Base-by-base conservation (phyloP, 2,329 filamentous ascomycete genomes). In the Fusarium sp. region DNA sequence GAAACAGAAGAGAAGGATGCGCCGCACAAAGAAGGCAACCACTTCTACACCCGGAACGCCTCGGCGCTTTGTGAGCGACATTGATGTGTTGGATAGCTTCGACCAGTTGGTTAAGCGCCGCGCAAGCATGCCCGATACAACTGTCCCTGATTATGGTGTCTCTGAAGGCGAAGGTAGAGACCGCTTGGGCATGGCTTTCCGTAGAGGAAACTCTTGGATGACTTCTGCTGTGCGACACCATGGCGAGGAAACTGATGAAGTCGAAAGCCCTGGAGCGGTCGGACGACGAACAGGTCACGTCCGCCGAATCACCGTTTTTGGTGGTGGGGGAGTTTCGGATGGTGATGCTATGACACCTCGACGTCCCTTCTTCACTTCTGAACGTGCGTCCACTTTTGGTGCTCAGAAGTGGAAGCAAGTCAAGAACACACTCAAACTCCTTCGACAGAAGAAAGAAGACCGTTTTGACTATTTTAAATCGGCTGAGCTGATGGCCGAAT, bases 381-480 rank as follows among this genome's bases (percentile, higher is more conserved):
- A 95, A 73, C 87, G 92, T 75, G 91, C 92, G 30, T 90, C 92
- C 6, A 94, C 92, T 22, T 91, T 93, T 79, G 90, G 90, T 78
- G 94, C 90, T 24, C 93, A 96, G 78, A 94, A 94, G 84, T 99
- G 96, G 96, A 92, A 92, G 73, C 94, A 97, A 80, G 90, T 99
- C 79, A 98, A 98, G 84, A 94, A 94, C 75, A 95, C 95, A 1
- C 84, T 98, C 54, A 95, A 94, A 80, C 84, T 92, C 65, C 86
- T 97, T 69, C 91, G 94, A 72, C 91, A 93, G 77, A 94, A 92
- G 82, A 97, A 94, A 81, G 93, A 94, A 61, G 94, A 98, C 63
- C 92, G 93, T 50, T 93, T 98, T 69, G 96, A 99, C 81, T 95
- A 96, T 80, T 92, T 93, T 79, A 99, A 98, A 82, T 98, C 96